phyloP scores from a whole-genome alignment of 371 early-diverging fungal genomes.

The Globomyces sp. region DNA sequence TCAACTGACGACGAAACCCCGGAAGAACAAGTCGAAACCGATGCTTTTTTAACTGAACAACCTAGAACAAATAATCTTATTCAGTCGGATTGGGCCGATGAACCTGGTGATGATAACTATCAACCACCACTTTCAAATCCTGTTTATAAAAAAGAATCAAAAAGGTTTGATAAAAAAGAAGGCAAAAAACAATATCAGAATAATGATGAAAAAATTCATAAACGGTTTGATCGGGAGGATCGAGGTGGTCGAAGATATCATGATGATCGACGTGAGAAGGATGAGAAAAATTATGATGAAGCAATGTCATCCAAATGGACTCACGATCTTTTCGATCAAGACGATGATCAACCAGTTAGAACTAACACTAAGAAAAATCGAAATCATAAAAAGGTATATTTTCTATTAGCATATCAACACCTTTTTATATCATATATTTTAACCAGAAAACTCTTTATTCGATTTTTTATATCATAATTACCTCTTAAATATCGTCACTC shows the following conservation, averaged over 20 bases:
- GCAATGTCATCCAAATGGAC: constrained; percentile 15
- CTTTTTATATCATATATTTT: too few species aligned
- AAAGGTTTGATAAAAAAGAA: constrained; percentile 10
- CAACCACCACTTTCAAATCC: background rate
- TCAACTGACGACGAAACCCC: constrained; percentile 4
- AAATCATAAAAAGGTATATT: background rate
- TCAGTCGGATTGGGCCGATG: constrained; percentile 1
- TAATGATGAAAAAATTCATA: too few species aligned
- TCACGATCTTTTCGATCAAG: constrained; percentile 15
- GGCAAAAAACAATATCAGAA: background rate
- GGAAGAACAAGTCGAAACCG: constrained; percentile 3
- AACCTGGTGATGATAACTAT: constrained; percentile 7
- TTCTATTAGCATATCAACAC: too few species aligned
- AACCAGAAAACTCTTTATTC: too few species aligned
- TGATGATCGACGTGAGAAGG: too few species aligned
- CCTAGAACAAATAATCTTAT: constrained; percentile 3
- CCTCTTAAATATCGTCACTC: too few species aligned
- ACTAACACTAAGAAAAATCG: background rate
- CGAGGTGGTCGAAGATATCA: too few species aligned
- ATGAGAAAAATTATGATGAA: background rate
- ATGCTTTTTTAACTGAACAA: background rate
- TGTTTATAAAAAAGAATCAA: constrained; percentile 4
- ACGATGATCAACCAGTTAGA: constrained; percentile 5
- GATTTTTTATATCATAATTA: too few species aligned
- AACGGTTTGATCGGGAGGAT: too few species aligned